Conservation (phyloP, 1,284 basidiomycete species). For the Microbotryum violaceum region DNA sequence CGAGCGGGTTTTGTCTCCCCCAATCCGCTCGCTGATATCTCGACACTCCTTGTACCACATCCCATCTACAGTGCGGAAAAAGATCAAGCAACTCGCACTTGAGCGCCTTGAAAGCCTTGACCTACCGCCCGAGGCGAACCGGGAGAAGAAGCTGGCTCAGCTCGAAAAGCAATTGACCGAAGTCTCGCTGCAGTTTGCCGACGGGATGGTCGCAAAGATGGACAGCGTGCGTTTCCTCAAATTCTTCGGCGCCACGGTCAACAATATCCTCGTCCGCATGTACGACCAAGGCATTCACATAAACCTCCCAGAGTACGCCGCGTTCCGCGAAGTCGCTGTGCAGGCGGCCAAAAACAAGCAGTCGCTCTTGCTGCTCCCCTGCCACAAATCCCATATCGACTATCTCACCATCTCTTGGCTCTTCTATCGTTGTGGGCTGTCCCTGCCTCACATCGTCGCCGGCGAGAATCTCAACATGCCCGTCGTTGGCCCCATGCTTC, state of each 20-base stretch:
- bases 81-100: conserved; percentile 7
- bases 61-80: conserved; percentile 9
- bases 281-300: conserved; percentile 37
- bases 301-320: conserved; percentile 21
- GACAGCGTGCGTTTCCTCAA: conserved; percentile 23
- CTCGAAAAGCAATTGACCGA: conserved; percentile 12
- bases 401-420: conserved; percentile 24
- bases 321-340: conserved; percentile 35
- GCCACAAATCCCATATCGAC: conserved; percentile 42
- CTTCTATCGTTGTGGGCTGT: conserved; percentile 40
- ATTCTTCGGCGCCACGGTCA: conserved; percentile 35
- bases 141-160: conserved; percentile 5
- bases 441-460: conserved; percentile 42
- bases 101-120: neutral
- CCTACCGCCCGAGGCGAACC: neutral
- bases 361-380: conserved; percentile 41
- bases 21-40: neutral
- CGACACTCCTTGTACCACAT: neutral
- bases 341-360: conserved; percentile 38
- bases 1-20: neutral
- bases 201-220: conserved; percentile 26
- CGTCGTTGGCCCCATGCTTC: conserved; percentile 38
- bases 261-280: conserved; percentile 41
- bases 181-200: conserved; percentile 11
- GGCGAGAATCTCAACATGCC: conserved; percentile 39